Conservation (phyloP, 371 early-diverging fungal genomes). For the Actinomortierella ambigua region DNA sequence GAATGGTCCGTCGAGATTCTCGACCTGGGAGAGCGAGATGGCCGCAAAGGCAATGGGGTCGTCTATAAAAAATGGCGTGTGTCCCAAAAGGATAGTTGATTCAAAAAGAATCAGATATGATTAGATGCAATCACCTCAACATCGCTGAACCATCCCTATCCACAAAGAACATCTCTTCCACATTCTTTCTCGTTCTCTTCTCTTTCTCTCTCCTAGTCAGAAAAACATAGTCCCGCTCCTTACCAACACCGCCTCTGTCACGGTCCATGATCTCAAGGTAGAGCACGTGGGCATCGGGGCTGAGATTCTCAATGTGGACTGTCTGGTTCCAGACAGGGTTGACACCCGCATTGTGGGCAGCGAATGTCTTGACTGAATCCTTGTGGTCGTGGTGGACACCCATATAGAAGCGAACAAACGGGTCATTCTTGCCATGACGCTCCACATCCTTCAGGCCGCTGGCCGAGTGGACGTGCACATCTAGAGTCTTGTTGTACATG, state of each 20-base stretch:
- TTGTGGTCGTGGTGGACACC: conserved; percentile 38
- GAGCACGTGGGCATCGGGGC: not conserved
- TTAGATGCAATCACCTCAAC: too few species aligned
- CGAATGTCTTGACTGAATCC: conserved; percentile 49
- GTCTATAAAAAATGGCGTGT: too few species aligned
- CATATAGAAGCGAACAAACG: conserved; percentile 46
- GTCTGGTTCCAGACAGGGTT: conserved; percentile 32
- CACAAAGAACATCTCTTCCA: too few species aligned
- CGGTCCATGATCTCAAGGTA: not conserved
- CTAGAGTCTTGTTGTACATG: conserved; percentile 4
- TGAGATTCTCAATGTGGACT: not conserved
- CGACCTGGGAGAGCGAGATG: too few species aligned
- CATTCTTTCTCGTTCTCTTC: too few species aligned
- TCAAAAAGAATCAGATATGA: too few species aligned
- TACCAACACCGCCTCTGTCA: not conserved
- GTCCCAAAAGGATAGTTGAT: too few species aligned
- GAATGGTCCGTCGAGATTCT: too few species aligned
- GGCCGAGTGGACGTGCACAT: not conserved
- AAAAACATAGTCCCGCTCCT: too few species aligned
- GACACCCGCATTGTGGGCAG: conserved; percentile 52
- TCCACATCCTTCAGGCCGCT: not conserved
- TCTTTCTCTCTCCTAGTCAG: too few species aligned
- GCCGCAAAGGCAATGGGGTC: too few species aligned
- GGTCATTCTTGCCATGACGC: not conserved
- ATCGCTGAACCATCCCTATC: too few species aligned